phyloP scores from a whole-genome alignment of 1,284 basidiomycete species.

The Austroboletus niveus region DNA sequence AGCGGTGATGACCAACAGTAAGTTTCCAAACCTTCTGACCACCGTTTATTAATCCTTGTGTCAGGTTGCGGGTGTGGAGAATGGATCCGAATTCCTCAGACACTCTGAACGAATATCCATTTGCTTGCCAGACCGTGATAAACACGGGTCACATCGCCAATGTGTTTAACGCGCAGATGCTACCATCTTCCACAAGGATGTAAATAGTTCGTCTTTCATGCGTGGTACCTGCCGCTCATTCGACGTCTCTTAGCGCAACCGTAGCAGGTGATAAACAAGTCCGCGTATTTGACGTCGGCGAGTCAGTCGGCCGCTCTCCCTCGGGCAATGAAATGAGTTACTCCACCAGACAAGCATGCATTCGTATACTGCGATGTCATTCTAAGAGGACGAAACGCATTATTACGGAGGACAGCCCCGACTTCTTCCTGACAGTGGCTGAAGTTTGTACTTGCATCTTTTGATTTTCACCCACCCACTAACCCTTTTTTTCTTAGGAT shows the following conservation, averaged over 20 bases:
- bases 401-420: conserved; percentile 79
- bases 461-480: conserved; percentile 1
- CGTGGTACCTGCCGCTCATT: conserved; percentile 6
- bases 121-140: conserved; percentile 60
- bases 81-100: conserved; percentile 39
- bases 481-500: conserved; percentile 40
- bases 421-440: conserved; percentile 81
- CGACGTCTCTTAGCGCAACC: conserved; percentile 50
- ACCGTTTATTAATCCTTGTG: conserved; percentile 16
- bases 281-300: conserved; percentile 77
- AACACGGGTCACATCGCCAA: conserved; percentile 81
- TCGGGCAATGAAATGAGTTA: conserved; percentile 39
- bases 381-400: conserved; percentile 73
- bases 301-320: conserved; percentile 40
- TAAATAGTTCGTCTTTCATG: conserved; percentile 32
- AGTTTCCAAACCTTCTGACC: conserved; percentile 30
- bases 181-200: conserved; percentile 73
- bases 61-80: conserved; percentile 69
- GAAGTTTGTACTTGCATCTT: conserved; percentile 52
- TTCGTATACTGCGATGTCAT: conserved; percentile 69
- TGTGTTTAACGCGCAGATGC: conserved; percentile 85
- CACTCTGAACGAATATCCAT: conserved; percentile 48
- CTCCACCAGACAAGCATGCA: conserved; percentile 43
- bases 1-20: conserved; percentile 85
- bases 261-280: conserved; percentile 82